Conservation (phyloP, 495 filamentous ascomycete genomes). For the Neurospora hispaniola region DNA sequence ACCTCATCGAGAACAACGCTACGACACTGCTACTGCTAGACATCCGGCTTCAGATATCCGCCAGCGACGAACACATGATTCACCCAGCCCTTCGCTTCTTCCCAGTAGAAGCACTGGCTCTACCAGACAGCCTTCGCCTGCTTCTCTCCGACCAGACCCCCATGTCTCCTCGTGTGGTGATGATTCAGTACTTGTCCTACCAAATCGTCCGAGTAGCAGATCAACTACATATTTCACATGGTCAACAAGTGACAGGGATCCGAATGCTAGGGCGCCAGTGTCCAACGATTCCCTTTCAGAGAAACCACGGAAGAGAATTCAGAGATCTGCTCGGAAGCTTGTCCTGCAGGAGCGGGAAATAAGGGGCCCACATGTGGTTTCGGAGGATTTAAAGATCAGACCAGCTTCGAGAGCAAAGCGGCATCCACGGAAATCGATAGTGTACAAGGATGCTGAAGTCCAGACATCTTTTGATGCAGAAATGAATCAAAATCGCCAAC, state of each 20-base stretch:
- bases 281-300: not conserved
- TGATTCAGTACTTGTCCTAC: not conserved
- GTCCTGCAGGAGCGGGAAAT: not conserved
- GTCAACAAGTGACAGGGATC: slow-evolving; percentile 15
- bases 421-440: not conserved
- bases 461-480: not conserved
- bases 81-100: not conserved
- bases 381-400: not conserved
- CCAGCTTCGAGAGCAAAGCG: not conserved
- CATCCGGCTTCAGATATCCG: not conserved
- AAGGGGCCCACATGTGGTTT: not conserved
- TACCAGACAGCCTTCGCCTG: not conserved
- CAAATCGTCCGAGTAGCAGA: not conserved
- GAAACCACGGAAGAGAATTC: not conserved
- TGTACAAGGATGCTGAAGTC: not conserved
- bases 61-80: not conserved
- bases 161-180: not conserved
- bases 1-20: not conserved
- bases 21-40: not conserved
- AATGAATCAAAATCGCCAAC: not conserved
- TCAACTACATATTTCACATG: slow-evolving; percentile 22
- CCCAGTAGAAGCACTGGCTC: not conserved
- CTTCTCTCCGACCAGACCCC: not conserved
- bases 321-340: not conserved
- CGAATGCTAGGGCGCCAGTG: not conserved